Evolutionary conservation across 345 rosid species (phyloP).

Genomic region (Eucalyptus decipiens): DNA sequence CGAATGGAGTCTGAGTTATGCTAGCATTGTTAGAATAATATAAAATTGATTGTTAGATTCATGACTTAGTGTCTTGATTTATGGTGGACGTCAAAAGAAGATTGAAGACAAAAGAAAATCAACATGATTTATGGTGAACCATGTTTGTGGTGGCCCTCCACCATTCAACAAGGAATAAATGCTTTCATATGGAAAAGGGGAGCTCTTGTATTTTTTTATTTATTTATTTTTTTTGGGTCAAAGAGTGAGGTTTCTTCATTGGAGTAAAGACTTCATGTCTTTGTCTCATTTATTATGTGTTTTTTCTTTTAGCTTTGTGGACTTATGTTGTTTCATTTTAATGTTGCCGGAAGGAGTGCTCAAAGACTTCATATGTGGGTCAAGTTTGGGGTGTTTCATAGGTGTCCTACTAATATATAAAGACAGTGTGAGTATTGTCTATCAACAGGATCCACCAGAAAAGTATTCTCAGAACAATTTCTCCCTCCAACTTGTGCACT

Average conservation of each 20-base stretch:
- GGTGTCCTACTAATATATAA: neutral
- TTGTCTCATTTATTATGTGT: neutral
- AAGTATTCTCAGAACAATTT: too few relatives aligned
- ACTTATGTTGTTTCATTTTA: neutral
- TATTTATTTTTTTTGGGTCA: too few relatives aligned
- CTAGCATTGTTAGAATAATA: neutral
- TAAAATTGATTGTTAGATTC: neutral
- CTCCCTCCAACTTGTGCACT: neutral
- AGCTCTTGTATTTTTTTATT: neutral
- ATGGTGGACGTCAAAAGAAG: neutral
- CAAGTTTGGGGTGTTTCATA: neutral
- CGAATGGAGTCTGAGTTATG: too few relatives aligned
- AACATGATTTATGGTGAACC: neutral
- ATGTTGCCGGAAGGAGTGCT: neutral
- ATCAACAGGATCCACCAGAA: fast-evolving
- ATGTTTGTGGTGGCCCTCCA: neutral
- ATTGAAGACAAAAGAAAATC: too few relatives aligned
- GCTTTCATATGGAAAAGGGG: neutral
- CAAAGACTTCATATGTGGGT: neutral
- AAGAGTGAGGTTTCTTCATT: neutral
- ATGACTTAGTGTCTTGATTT: neutral
- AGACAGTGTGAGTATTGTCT: too few relatives aligned
- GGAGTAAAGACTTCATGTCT: neutral
- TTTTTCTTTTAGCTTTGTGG: neutral
- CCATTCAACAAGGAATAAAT: too few relatives aligned